phyloP scores from a whole-genome alignment of 352 stramenopile species.

The Elongisporangium anandrum region DNA sequence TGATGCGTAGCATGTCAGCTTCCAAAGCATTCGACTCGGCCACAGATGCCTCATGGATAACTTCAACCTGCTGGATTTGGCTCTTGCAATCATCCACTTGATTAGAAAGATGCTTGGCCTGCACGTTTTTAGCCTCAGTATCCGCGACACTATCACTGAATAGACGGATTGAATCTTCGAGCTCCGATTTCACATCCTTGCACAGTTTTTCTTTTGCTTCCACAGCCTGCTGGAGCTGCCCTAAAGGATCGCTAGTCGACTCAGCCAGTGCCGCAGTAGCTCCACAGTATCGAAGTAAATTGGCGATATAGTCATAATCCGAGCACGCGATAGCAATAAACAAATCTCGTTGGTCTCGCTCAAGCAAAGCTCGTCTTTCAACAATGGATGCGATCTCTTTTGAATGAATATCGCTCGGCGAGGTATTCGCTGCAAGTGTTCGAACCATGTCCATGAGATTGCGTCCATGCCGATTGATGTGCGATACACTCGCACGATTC shows the following conservation, averaged over 20 bases:
- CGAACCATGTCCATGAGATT: conserved; percentile 40
- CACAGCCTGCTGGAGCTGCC: conserved; percentile 18
- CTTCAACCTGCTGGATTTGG: conserved; percentile 48
- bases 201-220: conserved; percentile 14
- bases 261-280: background rate
- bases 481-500: conserved; percentile 47
- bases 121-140: conserved; percentile 56
- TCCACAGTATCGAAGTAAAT: conserved; percentile 35
- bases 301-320: conserved; percentile 53
- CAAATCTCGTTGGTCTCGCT: conserved; percentile 45
- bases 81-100: conserved; percentile 51
- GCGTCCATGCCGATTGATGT: conserved; percentile 59
- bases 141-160: conserved; percentile 76
- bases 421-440: conserved; percentile 12
- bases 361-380: conserved; percentile 34
- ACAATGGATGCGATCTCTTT: conserved; percentile 12
- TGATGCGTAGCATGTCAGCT: conserved; percentile 50
- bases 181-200: conserved; percentile 11
- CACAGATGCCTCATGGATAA: conserved; percentile 37
- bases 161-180: conserved; percentile 38
- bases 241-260: conserved; percentile 7
- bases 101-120: conserved; percentile 32
- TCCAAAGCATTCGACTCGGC: conserved; percentile 54
- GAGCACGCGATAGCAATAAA: conserved; percentile 70
- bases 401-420: background rate